phyloP scores from a whole-genome alignment of 2,329 filamentous ascomycete genomes.

The Colletotrichum lini region DNA sequence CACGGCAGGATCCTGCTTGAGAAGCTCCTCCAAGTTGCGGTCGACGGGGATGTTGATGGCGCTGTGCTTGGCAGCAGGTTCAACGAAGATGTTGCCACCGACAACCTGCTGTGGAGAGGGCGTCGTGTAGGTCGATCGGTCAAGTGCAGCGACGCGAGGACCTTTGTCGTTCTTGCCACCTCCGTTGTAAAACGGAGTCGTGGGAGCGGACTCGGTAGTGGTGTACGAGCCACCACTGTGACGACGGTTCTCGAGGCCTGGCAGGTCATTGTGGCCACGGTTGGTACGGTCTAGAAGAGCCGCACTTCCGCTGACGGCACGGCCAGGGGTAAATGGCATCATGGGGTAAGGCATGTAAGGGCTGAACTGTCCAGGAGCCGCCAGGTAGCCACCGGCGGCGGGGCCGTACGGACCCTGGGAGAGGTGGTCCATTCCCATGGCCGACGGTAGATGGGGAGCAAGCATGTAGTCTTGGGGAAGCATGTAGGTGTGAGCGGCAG shows the following conservation, averaged over 20 bases:
- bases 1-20: conserved; percentile 84
- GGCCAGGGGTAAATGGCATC: conserved; percentile 69
- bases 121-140: conserved; percentile 76
- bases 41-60: conserved; percentile 56
- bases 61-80: conserved; percentile 59
- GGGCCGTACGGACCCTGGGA: conserved; percentile 52
- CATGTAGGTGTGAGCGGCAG: conserved; percentile 54
- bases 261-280: conserved; percentile 67
- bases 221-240: conserved; percentile 70
- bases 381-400: conserved; percentile 54
- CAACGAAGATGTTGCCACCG: conserved; percentile 56
- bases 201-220: conserved; percentile 76
- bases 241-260: conserved; percentile 75
- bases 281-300: conserved; percentile 63
- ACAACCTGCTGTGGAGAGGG: conserved; percentile 75
- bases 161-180: conserved; percentile 72
- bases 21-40: conserved; percentile 72
- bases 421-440: conserved; percentile 52
- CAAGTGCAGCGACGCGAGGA: conserved; percentile 70
- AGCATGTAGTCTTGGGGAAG: conserved; percentile 56
- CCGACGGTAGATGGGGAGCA: conserved; percentile 50
- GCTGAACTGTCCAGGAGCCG: conserved; percentile 50
- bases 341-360: conserved; percentile 55
- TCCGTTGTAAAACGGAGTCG: conserved; percentile 75
- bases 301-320: conserved; percentile 50